Conservation (phyloP, 441 rosid species). For the Breynia disticha region DNA sequence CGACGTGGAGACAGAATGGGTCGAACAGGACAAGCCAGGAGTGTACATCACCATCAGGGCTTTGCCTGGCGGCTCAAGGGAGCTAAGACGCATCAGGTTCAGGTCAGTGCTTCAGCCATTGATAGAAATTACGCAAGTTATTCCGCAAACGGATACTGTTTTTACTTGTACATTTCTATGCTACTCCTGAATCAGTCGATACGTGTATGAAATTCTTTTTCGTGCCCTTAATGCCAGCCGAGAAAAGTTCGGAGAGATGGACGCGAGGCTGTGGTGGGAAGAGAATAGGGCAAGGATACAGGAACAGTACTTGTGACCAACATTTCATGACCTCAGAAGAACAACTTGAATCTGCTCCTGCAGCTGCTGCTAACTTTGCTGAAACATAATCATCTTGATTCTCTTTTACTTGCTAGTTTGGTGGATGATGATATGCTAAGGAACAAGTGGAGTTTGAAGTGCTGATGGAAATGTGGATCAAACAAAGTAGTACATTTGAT, state of each 20-base stretch:
- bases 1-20: slow-evolving; percentile 83
- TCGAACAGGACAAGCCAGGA: slow-evolving; percentile 91
- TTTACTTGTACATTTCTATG: not conserved
- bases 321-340: no score
- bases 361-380: no score
- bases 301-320: slow-evolving; percentile 63
- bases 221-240: slow-evolving; percentile 56
- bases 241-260: slow-evolving; percentile 69
- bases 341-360: no score
- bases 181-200: not conserved
- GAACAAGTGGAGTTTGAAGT: no score
- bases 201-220: not conserved
- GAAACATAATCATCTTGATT: no score
- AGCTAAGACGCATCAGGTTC: slow-evolving; percentile 94
- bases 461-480: no score
- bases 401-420: no score
- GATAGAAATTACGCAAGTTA: not conserved
- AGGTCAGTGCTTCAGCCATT: slow-evolving; percentile 36
- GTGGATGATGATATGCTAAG: no score
- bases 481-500: no score
- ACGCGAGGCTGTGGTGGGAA: slow-evolving; percentile 94
- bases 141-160: no score
- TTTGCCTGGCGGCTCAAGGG: slow-evolving; percentile 64
- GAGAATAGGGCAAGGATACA: slow-evolving; percentile 83
- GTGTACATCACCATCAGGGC: slow-evolving; percentile 83